Percentiles rank a stretch among this genome's conserved stretches.
Conservation (phyloP, 1,284 basidiomycete genomes). For the Puccinia sorghi region DNA sequence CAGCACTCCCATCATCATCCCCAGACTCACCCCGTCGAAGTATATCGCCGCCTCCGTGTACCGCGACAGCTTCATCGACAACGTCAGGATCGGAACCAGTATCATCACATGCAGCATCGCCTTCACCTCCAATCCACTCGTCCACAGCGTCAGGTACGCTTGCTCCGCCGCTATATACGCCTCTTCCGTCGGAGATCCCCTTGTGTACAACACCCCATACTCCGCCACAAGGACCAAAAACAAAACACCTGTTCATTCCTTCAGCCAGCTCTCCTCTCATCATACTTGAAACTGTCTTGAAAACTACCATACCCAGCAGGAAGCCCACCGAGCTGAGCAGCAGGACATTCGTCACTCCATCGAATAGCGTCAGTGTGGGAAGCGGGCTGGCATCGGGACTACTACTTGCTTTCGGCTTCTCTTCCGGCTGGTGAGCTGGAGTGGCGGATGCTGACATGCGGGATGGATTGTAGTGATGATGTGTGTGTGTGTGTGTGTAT, state of each 20-base stretch:
- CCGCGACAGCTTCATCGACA: conserved; percentile 13
- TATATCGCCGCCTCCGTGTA: conserved; percentile 46
- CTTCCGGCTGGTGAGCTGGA: not conserved
- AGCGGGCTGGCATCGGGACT: not conserved
- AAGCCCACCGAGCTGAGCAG: conserved; percentile 14
- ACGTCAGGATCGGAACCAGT: conserved; percentile 27
- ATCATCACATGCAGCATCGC: conserved; percentile 36
- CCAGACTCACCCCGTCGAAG: conserved; percentile 39
- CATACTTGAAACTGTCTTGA: not conserved
- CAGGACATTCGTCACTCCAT: not conserved
- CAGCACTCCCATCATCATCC: conserved; percentile 18
- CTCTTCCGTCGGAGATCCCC: conserved; percentile 14
- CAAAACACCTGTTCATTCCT: conserved; percentile 4
- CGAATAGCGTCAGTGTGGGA: conserved; percentile 14
- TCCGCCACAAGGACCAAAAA: conserved; percentile 29
- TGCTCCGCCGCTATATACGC: conserved; percentile 37
- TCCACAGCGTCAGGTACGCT: conserved; percentile 35
- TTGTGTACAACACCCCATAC: conserved; percentile 31
- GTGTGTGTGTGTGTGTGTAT: too few relatives aligned
- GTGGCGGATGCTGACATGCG: not conserved
- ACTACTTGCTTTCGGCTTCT: not conserved
- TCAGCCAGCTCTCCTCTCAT: not conserved
- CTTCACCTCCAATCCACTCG: conserved; percentile 23
- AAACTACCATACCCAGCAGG: not conserved
- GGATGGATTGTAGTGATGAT: too few relatives aligned